Percentiles rank a stretch among this genome's conserved stretches.
phyloP scores from a whole-genome alignment of 2,329 filamentous ascomycete species.

The Fusarium poae region DNA sequence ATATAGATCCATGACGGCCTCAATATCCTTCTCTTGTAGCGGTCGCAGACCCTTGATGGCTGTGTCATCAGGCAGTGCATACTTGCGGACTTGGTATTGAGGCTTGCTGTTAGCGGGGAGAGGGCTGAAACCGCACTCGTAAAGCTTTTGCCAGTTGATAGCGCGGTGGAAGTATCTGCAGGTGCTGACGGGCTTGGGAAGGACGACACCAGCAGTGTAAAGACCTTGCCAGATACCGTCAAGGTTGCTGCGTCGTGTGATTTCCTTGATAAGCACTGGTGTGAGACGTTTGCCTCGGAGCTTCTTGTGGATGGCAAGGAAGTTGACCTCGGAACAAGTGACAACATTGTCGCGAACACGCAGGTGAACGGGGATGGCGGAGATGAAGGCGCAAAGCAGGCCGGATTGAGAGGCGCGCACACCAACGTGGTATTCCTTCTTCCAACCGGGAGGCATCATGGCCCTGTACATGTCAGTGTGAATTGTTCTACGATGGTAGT shows the following conservation, averaged over 20 bases:
- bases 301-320: conserved; percentile 98
- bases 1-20: conserved; percentile 79
- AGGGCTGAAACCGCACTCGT: conserved; percentile 93
- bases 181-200: conserved; percentile 92
- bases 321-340: conserved; percentile 93
- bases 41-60: conserved; percentile 79
- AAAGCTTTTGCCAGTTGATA: conserved; percentile 95
- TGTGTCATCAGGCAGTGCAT: conserved; percentile 81
- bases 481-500: background rate
- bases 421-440: conserved; percentile 93
- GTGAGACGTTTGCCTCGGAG: conserved; percentile 91
- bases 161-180: conserved; percentile 96
- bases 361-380: conserved; percentile 87
- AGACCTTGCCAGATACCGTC: conserved; percentile 93
- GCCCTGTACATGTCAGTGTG: conserved; percentile 70
- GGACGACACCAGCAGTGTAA: conserved; percentile 91
- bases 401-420: conserved; percentile 85
- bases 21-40: conserved; percentile 84
- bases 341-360: conserved; percentile 82
- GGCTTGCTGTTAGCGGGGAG: conserved; percentile 87
- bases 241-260: conserved; percentile 91
- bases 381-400: conserved; percentile 95
- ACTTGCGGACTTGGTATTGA: conserved; percentile 86
- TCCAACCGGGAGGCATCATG: conserved; percentile 94
- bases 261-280: conserved; percentile 96